Evolutionary conservation across 31 red algal genomes (phyloP), one percentile per base, ranked within the genome.

Genomic region (Odonthalia washingtoniensis): DNA sequence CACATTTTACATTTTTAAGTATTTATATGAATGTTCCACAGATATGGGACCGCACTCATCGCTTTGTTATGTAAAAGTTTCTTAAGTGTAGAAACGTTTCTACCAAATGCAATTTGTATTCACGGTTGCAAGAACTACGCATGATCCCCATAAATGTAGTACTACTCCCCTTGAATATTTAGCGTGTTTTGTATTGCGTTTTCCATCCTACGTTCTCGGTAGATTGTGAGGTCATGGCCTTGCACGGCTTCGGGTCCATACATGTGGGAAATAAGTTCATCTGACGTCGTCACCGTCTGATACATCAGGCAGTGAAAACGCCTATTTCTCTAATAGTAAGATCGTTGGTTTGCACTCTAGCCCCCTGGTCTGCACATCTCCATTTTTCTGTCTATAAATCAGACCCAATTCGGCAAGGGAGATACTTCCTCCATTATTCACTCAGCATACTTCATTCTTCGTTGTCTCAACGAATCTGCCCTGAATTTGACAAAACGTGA

Each of bases 251-350:
- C 26, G 0, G 80, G 21, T 31, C 80, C 80, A 38, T 70, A 33
- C 5, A 83, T 53, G 4, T 0, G 26, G 26, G 69, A 69, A 21
- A 83, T 57, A 0, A 83, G 4, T 44, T 39, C 53, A 0, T 69
- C 53, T 12, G 32, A 61, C 5, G 60, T 35, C 5, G 60, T 69
- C 4, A 69, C 14, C 32, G 53, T 83, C n/a, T 39, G 63, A 83
- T 69, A 83, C 4, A 83, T 42, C 12, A 83, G 46, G 26, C 80
- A 83, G 0, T 83, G 60, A 9, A 66, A 37, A 18, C 62, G 26
- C 0, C 69, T 83, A 31, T 83, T 0, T 6, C 0, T n/a, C n/a
- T n/a, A n/a, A n/a, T n/a, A n/a, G n/a, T n/a, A n/a, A n/a, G n/a
- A n/a, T n/a, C n/a, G n/a, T n/a, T n/a, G n/a, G n/a, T n/a, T n/a